These are phyloP conservation scores for Arabidopsis suecica DNA, from an alignment of 345 rosid species.

Conservation along the genomic window DNA sequence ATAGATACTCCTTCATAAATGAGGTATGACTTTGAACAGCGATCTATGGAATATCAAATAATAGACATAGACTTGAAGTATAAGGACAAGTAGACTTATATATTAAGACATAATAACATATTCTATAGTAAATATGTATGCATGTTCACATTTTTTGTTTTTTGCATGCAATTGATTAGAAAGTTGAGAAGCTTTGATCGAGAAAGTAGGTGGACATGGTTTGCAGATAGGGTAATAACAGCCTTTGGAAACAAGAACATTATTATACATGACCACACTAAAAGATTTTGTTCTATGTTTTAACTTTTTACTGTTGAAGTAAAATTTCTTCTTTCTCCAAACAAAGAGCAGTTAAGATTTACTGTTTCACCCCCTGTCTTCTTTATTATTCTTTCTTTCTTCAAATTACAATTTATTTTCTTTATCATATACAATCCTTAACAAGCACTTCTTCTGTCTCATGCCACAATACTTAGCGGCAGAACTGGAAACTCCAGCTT, in stretches of 20 bases:
- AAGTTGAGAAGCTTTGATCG: conserved; percentile 37
- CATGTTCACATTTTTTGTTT: conserved; percentile 25
- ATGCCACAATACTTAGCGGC: conserved; percentile 29
- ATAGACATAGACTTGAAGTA: neutral
- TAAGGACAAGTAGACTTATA: neutral
- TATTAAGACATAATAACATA: neutral
- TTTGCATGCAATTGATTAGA: conserved; percentile 41
- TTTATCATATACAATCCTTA: conserved; percentile 32
- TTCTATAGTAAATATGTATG: neutral
- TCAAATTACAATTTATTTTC: conserved; percentile 14
- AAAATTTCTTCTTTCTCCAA: conserved; percentile 27
- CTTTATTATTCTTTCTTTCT: conserved; percentile 18
- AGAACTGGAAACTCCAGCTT: conserved; percentile 38
- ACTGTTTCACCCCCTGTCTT: conserved; percentile 40
- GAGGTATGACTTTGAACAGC: conserved; percentile 22
- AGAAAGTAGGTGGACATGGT: conserved; percentile 28
- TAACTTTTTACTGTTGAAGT: conserved; percentile 37
- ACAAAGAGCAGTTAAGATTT: conserved; percentile 23
- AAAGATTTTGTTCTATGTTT: conserved; percentile 38
- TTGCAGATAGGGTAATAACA: conserved; percentile 34
- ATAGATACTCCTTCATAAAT: conserved; percentile 23
- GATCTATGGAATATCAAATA: neutral
- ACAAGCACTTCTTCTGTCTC: conserved; percentile 34
- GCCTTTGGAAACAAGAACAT: conserved; percentile 35
- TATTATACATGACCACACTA: conserved; percentile 28